phyloP scores from a whole-genome alignment of 2,329 filamentous ascomycete species.

The Scortechinia acanthostroma region DNA sequence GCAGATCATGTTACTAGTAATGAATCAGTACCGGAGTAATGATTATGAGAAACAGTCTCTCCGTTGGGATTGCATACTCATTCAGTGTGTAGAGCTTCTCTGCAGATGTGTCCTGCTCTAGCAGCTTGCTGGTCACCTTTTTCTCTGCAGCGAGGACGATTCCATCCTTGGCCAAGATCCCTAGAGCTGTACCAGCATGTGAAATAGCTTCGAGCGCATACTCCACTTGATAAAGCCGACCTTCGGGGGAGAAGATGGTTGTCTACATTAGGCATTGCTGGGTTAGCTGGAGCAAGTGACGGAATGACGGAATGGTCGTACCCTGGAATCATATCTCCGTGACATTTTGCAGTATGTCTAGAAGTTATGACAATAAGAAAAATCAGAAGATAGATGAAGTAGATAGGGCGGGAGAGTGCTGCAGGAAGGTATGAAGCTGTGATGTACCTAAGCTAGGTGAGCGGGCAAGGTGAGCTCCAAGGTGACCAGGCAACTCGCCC shows the following conservation, averaged over 20 bases:
- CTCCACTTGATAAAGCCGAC: conserved; percentile 96
- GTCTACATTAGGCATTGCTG: conserved; percentile 48
- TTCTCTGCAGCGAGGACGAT: conserved; percentile 96
- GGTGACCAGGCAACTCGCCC: background rate
- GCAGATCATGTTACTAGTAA: conserved; percentile 94
- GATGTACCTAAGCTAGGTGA: too few relatives aligned
- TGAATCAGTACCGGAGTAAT: background rate
- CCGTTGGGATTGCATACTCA: conserved; percentile 72
- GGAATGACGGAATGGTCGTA: conserved; percentile 16
- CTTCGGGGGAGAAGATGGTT: conserved; percentile 99
- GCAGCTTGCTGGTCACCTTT: conserved; percentile 97
- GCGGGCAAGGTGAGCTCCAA: background rate
- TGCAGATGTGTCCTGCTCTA: conserved; percentile 98
- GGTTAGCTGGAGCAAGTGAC: conserved; percentile 1
- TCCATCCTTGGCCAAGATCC: conserved; percentile 94
- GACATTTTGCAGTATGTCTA: conserved; percentile 35
- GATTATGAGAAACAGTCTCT: too few relatives aligned
- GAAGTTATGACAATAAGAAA: background rate
- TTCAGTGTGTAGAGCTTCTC: conserved; percentile 99
- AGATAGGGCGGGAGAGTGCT: too few relatives aligned
- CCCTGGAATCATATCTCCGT: conserved; percentile 56
- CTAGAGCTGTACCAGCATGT: conserved; percentile 91
- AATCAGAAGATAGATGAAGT: too few relatives aligned
- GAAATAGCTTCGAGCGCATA: conserved; percentile 98
- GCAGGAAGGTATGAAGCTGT: too few relatives aligned